These are phyloP conservation scores for Peronosclerospora sorghi DNA, from an alignment of 352 stramenopile genomes.

Conservation along the genomic window DNA sequence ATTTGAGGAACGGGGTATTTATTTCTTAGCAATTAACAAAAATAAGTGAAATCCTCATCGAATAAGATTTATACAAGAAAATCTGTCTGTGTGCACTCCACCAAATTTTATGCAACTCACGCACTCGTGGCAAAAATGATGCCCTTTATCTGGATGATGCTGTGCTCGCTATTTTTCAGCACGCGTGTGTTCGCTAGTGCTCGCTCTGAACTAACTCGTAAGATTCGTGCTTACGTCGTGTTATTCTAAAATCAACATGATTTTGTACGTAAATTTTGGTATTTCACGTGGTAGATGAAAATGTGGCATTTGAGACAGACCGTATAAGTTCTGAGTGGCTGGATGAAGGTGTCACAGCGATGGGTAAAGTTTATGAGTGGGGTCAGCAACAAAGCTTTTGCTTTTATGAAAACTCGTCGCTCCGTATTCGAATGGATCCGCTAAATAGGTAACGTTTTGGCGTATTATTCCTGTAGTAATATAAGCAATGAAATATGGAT, in stretches of 20 bases:
- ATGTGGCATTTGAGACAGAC: constrained; percentile 18
- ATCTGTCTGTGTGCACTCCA: background rate
- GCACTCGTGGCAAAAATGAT: too few relatives aligned
- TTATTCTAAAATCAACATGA: constrained; percentile 2
- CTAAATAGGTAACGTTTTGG: constrained; percentile 41
- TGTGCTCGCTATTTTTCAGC: too few relatives aligned
- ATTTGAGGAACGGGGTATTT: constrained; percentile 9
- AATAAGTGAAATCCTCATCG: background rate
- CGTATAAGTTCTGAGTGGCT: constrained; percentile 37
- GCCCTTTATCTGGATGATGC: too few relatives aligned
- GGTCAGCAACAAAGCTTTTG: constrained; percentile 57
- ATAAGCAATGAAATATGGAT: background rate
- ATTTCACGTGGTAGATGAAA: constrained; percentile 6
- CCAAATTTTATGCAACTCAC: background rate
- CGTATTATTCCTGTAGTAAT: background rate
- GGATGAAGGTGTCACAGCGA: constrained; percentile 36
- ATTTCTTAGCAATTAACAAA: background rate
- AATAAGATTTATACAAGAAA: background rate
- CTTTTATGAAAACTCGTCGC: constrained; percentile 66
- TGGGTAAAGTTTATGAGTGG: constrained; percentile 33
- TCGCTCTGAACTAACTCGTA: too few relatives aligned
- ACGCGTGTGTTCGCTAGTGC: too few relatives aligned
- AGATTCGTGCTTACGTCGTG: background rate
- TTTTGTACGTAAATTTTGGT: too few relatives aligned
- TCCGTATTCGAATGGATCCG: constrained; percentile 58